Conservation (phyloP, 1,139 yeast genomes). For the Protomyces gravidus region DNA sequence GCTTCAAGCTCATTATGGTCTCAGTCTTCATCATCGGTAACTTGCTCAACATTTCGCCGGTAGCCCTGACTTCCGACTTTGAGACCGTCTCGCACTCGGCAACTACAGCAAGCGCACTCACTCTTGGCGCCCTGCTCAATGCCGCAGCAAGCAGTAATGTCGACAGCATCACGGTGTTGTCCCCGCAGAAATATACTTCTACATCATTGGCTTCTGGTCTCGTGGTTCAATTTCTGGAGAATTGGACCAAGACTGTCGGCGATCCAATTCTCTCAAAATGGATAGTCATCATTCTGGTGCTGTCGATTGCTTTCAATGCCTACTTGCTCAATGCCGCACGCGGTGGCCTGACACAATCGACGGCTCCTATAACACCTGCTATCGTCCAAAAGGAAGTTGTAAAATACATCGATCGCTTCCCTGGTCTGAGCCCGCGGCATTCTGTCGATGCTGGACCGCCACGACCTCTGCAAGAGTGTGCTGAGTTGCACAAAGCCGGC, state of each 20-base stretch:
- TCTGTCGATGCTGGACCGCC: constrained; percentile 1
- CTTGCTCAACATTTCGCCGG: constrained; percentile 53
- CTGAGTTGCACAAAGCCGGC: constrained; percentile 64
- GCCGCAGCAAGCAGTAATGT: constrained; percentile 37
- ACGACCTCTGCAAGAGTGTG: constrained; percentile 58
- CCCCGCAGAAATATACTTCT: constrained; percentile 66
- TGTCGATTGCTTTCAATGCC: constrained; percentile 75
- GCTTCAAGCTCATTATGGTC: constrained; percentile 51
- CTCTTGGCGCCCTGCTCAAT: constrained; percentile 21
- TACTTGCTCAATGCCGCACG: constrained; percentile 57
- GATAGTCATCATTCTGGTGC: constrained; percentile 64
- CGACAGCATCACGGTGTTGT: constrained; percentile 53
- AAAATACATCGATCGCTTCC: constrained; percentile 26
- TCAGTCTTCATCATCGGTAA: constrained; percentile 68
- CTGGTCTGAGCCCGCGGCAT: constrained; percentile 20
- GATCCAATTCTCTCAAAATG: constrained; percentile 79
- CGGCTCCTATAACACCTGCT: constrained; percentile 36
- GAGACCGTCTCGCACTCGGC: constrained; percentile 39
- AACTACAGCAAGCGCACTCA: constrained; percentile 10
- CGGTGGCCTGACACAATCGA: constrained; percentile 30
- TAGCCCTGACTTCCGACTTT: constrained; percentile 22
- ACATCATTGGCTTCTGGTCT: constrained; percentile 65
- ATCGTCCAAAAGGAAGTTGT: constrained; percentile 41
- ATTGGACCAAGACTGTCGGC: constrained; percentile 66
- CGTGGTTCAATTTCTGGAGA: constrained; percentile 51